phyloP scores from a whole-genome alignment of 805 yeast species.

The Saturnispora zaruensis region DNA sequence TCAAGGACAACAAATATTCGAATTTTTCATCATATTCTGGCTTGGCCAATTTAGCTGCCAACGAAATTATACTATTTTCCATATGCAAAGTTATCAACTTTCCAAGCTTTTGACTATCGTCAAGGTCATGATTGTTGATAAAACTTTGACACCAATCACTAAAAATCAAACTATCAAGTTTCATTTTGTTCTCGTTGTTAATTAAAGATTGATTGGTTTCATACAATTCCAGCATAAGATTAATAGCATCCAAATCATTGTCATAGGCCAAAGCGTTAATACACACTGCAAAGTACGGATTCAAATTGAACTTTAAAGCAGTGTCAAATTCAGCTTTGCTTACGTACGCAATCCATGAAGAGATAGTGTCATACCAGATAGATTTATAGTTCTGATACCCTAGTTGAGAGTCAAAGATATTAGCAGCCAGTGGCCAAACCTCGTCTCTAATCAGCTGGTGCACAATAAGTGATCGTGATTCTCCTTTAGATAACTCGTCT shows the following conservation, averaged over 20 bases:
- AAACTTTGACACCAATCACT: slow-evolving; percentile 38
- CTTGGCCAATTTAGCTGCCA: slow-evolving; percentile 34
- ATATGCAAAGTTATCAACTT: slow-evolving; percentile 38
- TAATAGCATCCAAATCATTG: slow-evolving; percentile 23
- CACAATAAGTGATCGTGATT: not conserved
- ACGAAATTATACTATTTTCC: slow-evolving; percentile 37
- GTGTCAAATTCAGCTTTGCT: slow-evolving; percentile 31
- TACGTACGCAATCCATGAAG: slow-evolving; percentile 32
- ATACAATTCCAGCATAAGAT: slow-evolving; percentile 35
- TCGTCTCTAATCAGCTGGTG: slow-evolving; percentile 8
- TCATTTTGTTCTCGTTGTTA: slow-evolving; percentile 24
- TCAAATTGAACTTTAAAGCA: slow-evolving; percentile 22
- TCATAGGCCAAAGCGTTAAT: slow-evolving; percentile 16
- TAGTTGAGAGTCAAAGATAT: not conserved
- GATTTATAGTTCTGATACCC: slow-evolving; percentile 1
- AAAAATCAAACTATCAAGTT: slow-evolving; percentile 32
- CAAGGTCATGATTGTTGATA: slow-evolving; percentile 24
- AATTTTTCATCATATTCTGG: slow-evolving; percentile 34
- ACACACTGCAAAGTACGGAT: slow-evolving; percentile 12
- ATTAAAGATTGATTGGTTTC: slow-evolving; percentile 40
- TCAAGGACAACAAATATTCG: slow-evolving; percentile 41
- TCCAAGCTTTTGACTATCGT: slow-evolving; percentile 35
- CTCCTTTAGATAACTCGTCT: slow-evolving; percentile 7
- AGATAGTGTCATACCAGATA: slow-evolving; percentile 26
- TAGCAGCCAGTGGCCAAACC: not conserved